Conservation (phyloP, 331 rosid genomes). For the Rhamnella rubrinervis region DNA sequence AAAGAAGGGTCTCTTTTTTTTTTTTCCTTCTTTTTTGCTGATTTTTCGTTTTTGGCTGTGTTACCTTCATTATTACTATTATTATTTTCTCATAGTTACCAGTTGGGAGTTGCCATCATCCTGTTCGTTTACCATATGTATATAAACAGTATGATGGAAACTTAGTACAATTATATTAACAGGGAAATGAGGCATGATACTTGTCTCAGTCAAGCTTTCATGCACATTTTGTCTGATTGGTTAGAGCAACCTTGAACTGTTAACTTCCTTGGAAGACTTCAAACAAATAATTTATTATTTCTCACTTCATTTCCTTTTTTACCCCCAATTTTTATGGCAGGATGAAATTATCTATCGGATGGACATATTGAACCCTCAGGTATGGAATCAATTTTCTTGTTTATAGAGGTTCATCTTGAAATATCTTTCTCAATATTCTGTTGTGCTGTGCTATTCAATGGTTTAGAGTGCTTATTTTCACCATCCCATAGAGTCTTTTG, state of each 20-base stretch:
- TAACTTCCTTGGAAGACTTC: background rate
- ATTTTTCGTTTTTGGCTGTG: background rate
- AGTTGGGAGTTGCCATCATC: background rate
- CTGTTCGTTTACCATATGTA: background rate
- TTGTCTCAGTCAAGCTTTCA: background rate
- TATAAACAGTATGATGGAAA: slow-evolving; percentile 1
- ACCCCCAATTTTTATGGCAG: slow-evolving; percentile 35
- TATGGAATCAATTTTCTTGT: slow-evolving; percentile 23
- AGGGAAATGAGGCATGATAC: too few relatives aligned
- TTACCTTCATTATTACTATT: background rate
- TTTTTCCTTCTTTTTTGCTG: too few relatives aligned
- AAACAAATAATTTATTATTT: slow-evolving; percentile 2
- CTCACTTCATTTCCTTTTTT: slow-evolving; percentile 33
- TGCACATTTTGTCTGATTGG: slow-evolving; percentile 1
- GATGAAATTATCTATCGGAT: slow-evolving; percentile 66
- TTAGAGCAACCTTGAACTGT: background rate
- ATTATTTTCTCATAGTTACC: background rate
- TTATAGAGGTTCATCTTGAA: slow-evolving; percentile 22
- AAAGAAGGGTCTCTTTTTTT: background rate
- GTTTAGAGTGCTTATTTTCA: too few relatives aligned
- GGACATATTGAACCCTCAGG: slow-evolving; percentile 93
- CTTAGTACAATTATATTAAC: background rate
- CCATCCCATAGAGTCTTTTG: too few relatives aligned
- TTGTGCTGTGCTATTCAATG: background rate
- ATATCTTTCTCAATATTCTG: background rate